Evolutionary conservation across 2,329 filamentous ascomycete genomes (phyloP).

Genomic region (Hymenoscyphus occultus): DNA sequence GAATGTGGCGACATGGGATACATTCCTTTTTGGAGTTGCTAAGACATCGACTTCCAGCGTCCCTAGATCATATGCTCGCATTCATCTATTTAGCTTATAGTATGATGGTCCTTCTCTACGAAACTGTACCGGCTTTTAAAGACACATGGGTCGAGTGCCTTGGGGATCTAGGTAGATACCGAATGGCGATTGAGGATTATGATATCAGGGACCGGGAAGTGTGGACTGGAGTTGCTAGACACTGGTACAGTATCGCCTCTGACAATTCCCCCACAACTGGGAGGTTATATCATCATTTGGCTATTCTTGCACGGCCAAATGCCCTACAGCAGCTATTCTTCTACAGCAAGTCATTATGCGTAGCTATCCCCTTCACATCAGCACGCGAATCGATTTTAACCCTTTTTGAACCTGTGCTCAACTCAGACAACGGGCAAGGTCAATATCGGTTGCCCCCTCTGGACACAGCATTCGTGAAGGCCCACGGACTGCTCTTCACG

Average conservation of each 20-base stretch:
- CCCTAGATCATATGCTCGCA: constrained; percentile 79
- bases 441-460: constrained; percentile 42
- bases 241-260: constrained; percentile 69
- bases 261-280: constrained; percentile 74
- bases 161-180: constrained; percentile 75
- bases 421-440: constrained; percentile 36
- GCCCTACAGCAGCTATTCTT: constrained; percentile 69
- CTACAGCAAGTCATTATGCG: constrained; percentile 69
- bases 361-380: constrained; percentile 54
- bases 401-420: constrained; percentile 60
- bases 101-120: constrained; percentile 80
- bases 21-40: constrained; percentile 77
- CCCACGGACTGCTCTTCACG: constrained; percentile 63
- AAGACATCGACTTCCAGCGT: constrained; percentile 67
- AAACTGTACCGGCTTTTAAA: constrained; percentile 75
- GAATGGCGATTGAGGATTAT: constrained; percentile 58
- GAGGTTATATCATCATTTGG: constrained; percentile 82
- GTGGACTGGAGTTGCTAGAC: constrained; percentile 76
- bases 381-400: constrained; percentile 69
- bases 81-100: constrained; percentile 86
- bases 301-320: constrained; percentile 70
- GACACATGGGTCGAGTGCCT: constrained; percentile 85
- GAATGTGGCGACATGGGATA: constrained; percentile 88
- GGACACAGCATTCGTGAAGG: constrained; percentile 60
- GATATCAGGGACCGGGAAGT: constrained; percentile 69